Percentiles rank a stretch among this genome's conserved stretches.
phyloP scores from a whole-genome alignment of 768 basidiomycete genomes.

The Mycena albidolilacea region DNA sequence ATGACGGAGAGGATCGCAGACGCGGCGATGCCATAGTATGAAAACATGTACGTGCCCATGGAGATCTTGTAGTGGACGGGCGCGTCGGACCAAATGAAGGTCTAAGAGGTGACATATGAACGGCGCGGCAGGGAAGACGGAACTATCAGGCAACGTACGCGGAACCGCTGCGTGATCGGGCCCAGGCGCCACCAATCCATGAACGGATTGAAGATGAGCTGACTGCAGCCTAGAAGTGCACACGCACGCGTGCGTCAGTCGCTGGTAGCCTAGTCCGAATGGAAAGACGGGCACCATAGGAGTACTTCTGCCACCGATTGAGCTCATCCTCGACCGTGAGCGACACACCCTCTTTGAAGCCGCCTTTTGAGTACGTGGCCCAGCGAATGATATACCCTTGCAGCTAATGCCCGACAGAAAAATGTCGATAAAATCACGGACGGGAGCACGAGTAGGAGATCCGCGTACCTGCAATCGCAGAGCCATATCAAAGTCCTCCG shows the following conservation, averaged over 20 bases:
- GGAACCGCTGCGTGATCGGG: slow-evolving; percentile 87
- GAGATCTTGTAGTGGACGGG: slow-evolving; percentile 89
- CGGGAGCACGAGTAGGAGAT: too few species aligned
- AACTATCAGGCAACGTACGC: slow-evolving; percentile 41
- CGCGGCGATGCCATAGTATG: slow-evolving; percentile 75
- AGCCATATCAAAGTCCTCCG: slow-evolving; percentile 90
- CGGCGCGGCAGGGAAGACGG: background rate
- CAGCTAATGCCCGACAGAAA: slow-evolving; percentile 44
- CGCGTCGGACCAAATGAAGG: slow-evolving; percentile 82
- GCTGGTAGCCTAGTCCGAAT: too few species aligned
- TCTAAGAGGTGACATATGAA: slow-evolving; percentile 32
- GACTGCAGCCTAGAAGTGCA: slow-evolving; percentile 66
- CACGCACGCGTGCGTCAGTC: too few species aligned
- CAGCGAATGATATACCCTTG: slow-evolving; percentile 85
- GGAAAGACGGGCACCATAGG: slow-evolving; percentile 55
- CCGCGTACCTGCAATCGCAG: slow-evolving; percentile 61
- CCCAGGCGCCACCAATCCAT: slow-evolving; percentile 83
- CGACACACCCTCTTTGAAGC: slow-evolving; percentile 93
- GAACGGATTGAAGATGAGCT: slow-evolving; percentile 89
- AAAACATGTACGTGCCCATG: slow-evolving; percentile 83
- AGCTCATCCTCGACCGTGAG: slow-evolving; percentile 92
- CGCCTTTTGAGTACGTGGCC: slow-evolving; percentile 89
- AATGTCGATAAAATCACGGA: too few species aligned
- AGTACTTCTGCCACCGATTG: slow-evolving; percentile 93
- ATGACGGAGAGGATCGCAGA: slow-evolving; percentile 73